These are phyloP conservation scores for Erythrobasidium hasegawianum DNA, from an alignment of 1,284 basidiomycete species.

Conservation along the genomic window DNA sequence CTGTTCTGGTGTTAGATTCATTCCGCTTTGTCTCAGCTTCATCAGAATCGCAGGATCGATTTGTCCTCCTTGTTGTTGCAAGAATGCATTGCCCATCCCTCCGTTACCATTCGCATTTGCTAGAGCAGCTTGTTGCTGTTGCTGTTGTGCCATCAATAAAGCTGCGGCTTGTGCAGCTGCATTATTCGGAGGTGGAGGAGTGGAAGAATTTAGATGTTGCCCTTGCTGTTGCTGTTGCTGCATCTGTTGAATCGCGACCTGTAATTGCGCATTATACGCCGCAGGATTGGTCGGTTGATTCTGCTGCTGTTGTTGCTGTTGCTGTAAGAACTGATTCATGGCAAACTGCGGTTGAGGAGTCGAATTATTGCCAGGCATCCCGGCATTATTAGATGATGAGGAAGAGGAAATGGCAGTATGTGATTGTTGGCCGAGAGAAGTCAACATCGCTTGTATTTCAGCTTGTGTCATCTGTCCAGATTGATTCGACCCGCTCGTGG, in stretches of 20 bases:
- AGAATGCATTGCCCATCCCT: background rate
- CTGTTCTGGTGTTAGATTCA: conserved; percentile 28
- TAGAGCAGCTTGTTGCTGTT: conserved; percentile 4
- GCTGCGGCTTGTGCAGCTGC: conserved; percentile 8
- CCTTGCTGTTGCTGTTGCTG: conserved; percentile 24
- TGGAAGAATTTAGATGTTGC: background rate
- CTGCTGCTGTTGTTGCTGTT: conserved; percentile 2
- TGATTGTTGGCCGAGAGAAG: conserved; percentile 11
- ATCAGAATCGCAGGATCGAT: conserved; percentile 15
- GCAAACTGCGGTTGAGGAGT: background rate
- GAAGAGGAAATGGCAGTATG: background rate
- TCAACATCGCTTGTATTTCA: conserved; percentile 30
- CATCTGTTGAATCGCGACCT: conserved; percentile 29
- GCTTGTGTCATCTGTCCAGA: conserved; percentile 13
- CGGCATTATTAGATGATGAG: background rate
- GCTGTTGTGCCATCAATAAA: conserved; percentile 2
- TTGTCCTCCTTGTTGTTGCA: background rate
- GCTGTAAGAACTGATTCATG: background rate
- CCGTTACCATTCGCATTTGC: background rate
- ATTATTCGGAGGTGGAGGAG: conserved; percentile 3
- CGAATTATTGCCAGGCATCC: background rate
- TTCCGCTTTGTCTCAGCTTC: conserved; percentile 26
- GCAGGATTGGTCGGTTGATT: conserved; percentile 2
- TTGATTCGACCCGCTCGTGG: background rate
- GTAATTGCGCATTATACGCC: conserved; percentile 11